Base-by-base conservation (phyloP, 345 rosid genomes). In the Dipteronia dyeriana region DNA sequence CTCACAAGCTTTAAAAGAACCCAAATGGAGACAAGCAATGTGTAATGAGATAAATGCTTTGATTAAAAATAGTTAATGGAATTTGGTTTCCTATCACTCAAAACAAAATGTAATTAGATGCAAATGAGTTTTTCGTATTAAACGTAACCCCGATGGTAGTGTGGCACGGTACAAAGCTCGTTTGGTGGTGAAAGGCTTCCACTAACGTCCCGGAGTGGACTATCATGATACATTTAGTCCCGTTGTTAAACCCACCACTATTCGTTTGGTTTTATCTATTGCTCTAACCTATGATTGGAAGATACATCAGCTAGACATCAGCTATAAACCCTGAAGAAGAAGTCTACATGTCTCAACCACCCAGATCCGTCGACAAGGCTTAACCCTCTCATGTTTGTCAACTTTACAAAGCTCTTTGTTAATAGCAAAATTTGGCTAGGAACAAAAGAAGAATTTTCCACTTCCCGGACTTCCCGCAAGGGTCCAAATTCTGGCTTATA, bases 61-160 rank as follows among this genome's bases (percentile, higher is more conserved):
- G 29, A 26, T 26, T 26, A 26, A 26, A 26, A 1, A 39, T 17
- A n/a, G 69, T n/a, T 1, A 77, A 60, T 77, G 62, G 69, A 69
- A 6, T 0, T n/a, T 78, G 7, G 76, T n/a, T 70, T 7, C 70
- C 19, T 5, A 12, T 43, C 8, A 64, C 53, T 7, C 19, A 4
- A 8, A 43, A 7, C 2, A 20, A 16, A 79, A 65, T 47, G 10
- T 67, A 19, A 22, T 64, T 8, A 39, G 68, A 0, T 71, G 66
- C 29, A 60, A 25, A 73, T 78, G 76, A 74, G 41, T 75, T 0
- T 82, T 78, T 31, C 0, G 7, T 0, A 63, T 56, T 5, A 61
- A 78, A 7, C 1, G 41, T 0, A 22, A 5, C 3, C 66, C 2
- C 17, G 53, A 73, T 61, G 72, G 75, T 0, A 0, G 3, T 10